These are phyloP conservation scores for Tetradesmus lagerheimii DNA, from an alignment of 139 green algal genomes.

Conservation along the genomic window DNA sequence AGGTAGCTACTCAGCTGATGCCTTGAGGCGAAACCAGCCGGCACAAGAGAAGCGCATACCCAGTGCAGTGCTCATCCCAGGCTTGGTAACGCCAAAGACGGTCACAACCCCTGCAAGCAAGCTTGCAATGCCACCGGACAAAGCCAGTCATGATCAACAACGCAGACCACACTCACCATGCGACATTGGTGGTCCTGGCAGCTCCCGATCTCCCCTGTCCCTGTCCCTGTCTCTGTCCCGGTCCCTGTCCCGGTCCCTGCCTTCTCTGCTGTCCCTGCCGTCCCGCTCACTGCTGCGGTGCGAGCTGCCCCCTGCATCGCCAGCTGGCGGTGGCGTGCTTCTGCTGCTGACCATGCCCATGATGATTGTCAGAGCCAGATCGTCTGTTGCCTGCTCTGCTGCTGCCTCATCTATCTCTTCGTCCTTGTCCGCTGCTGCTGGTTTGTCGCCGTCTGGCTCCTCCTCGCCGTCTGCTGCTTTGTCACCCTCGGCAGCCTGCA, in stretches of 20 bases:
- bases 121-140: no score
- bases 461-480: slow-evolving; percentile 2
- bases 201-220: neutral
- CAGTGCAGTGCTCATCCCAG: neutral
- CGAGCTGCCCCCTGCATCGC: neutral
- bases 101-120: no score
- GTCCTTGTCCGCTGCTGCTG: neutral
- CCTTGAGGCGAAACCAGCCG: neutral
- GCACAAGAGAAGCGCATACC: no score
- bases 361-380: slow-evolving; percentile 58
- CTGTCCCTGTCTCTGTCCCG: neutral
- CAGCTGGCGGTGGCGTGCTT: slow-evolving; percentile 32
- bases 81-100: no score
- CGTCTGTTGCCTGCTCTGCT: slow-evolving; percentile 44
- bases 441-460: neutral
- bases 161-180: neutral
- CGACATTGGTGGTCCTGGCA: neutral
- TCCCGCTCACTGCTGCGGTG: slow-evolving; percentile 8
- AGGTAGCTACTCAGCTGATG: neutral
- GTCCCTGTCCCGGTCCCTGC: neutral
- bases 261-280: neutral
- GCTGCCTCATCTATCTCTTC: slow-evolving; percentile 46
- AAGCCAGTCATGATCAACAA: no score
- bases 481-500: slow-evolving; percentile 7
- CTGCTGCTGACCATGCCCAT: slow-evolving; percentile 74